Base-by-base conservation (phyloP, 352 stramenopile species). In the Pythium chondricola region DNA sequence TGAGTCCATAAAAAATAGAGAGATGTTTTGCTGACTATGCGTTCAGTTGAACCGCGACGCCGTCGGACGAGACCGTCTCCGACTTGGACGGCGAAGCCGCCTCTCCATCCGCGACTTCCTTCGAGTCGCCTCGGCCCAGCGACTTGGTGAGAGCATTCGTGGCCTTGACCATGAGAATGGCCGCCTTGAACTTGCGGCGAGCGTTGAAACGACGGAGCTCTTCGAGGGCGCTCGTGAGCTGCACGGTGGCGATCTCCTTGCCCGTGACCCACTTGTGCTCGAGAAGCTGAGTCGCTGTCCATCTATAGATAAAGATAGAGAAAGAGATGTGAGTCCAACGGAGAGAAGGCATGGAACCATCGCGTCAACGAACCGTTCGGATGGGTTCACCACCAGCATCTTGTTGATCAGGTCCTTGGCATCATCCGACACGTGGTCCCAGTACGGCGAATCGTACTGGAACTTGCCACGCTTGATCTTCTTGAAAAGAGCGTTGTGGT, bases 371-470 rank as follows among this genome's bases (percentile, higher is more conserved):
- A 39, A 90, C 74, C 95, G 71, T 56, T 97, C 71, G 16, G 81
- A 63, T 16, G 88, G 84, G 63, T 98, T 78, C n/a, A 97, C 68
- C 3, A 96, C 63, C 6, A 98, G 81, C 65, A 98, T 86, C 56
- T 84, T 78, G n/a, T 62, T 74, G 55, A 98, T 97, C 25, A 98
- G 68, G 44, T 97, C 90, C 65, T 98, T 98, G 38, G 89, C 95
- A 42, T 96, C 74, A 38, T 93, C 87, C 26, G 83, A 96, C 13
- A 98, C 83, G 54, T 95, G 74, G 60, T 92, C 82, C 93, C 93
- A 98, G 67, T 97, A 97, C 16, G 96, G 90, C n/a, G 88, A 85
- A 53, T 98, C 90, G 52, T 97, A 98, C 71, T 97, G 71, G 65
- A 95, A 98, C 51, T 95, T 86, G 43, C 89, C 93, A 43, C 79